These are phyloP conservation scores for Tephrocybe sp. DNA, from an alignment of 768 basidiomycete species.

Conservation along the genomic window DNA sequence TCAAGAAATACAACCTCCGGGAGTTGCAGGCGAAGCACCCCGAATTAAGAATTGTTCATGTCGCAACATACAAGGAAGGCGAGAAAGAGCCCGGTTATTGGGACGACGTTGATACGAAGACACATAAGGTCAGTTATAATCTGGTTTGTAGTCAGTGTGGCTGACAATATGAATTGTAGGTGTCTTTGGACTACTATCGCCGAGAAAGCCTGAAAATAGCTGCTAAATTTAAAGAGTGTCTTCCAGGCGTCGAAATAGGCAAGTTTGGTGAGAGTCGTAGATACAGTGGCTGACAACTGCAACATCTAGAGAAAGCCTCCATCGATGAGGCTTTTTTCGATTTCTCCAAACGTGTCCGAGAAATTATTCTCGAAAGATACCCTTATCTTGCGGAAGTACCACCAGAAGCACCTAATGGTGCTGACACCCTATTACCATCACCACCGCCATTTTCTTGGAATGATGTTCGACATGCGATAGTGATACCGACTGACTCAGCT, in stretches of 20 bases:
- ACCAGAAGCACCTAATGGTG: conserved; percentile 59
- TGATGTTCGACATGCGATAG: conserved; percentile 56
- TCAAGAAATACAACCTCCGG: conserved; percentile 61
- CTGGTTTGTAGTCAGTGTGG: too few species aligned
- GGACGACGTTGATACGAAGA: conserved; percentile 83
- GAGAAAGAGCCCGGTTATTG: conserved; percentile 87
- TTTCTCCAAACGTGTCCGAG: conserved; percentile 78
- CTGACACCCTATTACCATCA: conserved; percentile 75
- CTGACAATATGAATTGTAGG: conserved; percentile 37
- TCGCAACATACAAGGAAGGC: conserved; percentile 91
- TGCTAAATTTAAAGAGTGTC: conserved; percentile 72
- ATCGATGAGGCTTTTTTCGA: conserved; percentile 98
- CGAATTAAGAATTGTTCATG: conserved; percentile 80
- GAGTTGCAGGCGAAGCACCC: conserved; percentile 89
- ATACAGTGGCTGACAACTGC: not conserved
- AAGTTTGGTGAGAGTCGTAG: conserved; percentile 2
- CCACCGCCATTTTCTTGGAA: conserved; percentile 68
- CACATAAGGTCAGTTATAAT: conserved; percentile 73
- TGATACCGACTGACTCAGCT: conserved; percentile 59
- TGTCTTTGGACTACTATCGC: conserved; percentile 91
- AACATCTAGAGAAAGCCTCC: conserved; percentile 88
- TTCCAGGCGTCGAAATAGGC: conserved; percentile 85
- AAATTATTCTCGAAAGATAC: conserved; percentile 67
- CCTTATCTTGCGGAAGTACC: conserved; percentile 77
- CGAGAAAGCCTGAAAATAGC: conserved; percentile 88